Percentiles rank a stretch among this genome's conserved stretches.
These are phyloP conservation scores for Akanthomyces dipterigenus DNA, from an alignment of 2,329 filamentous ascomycete species.

Conservation along the genomic window DNA sequence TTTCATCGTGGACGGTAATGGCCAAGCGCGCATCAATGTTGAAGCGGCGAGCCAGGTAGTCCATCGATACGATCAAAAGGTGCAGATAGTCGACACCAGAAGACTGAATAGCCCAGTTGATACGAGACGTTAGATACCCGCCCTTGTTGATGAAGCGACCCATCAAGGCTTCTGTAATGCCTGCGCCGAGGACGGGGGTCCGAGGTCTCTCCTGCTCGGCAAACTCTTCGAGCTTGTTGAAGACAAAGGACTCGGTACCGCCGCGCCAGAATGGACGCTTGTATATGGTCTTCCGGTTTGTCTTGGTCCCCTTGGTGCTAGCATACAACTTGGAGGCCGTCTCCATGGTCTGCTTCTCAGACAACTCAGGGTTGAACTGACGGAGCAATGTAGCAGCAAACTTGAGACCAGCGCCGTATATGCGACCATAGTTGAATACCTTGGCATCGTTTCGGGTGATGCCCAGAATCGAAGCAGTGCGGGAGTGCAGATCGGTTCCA, in stretches of 20 bases:
- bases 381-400: constrained; percentile 85
- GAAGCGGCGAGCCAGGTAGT: constrained; percentile 80
- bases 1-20: constrained; percentile 96
- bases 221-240: constrained; percentile 97
- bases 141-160: constrained; percentile 79
- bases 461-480: constrained; percentile 83
- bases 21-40: constrained; percentile 79
- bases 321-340: constrained; percentile 77
- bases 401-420: constrained; percentile 94
- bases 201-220: constrained; percentile 87
- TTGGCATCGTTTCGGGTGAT: constrained; percentile 95
- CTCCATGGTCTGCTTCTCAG: constrained; percentile 68
- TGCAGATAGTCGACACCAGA: constrained; percentile 97
- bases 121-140: constrained; percentile 88
- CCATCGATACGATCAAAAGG: constrained; percentile 88
- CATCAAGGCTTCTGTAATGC: constrained; percentile 94
- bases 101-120: constrained; percentile 99
- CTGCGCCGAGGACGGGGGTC: constrained; percentile 87
- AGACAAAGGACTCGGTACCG: constrained; percentile 94
- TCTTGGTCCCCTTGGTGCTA: constrained; percentile 86
- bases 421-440: constrained; percentile 97
- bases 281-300: constrained; percentile 62
- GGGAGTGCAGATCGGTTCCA: constrained; percentile 89
- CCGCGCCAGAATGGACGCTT: constrained; percentile 86
- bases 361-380: constrained; percentile 84